A percentile compares a stretch with the other conserved stretches of the same genome.
These are phyloP conservation scores for Phytopythium oedochilum DNA, from an alignment of 352 stramenopile species.

Conservation along the genomic window DNA sequence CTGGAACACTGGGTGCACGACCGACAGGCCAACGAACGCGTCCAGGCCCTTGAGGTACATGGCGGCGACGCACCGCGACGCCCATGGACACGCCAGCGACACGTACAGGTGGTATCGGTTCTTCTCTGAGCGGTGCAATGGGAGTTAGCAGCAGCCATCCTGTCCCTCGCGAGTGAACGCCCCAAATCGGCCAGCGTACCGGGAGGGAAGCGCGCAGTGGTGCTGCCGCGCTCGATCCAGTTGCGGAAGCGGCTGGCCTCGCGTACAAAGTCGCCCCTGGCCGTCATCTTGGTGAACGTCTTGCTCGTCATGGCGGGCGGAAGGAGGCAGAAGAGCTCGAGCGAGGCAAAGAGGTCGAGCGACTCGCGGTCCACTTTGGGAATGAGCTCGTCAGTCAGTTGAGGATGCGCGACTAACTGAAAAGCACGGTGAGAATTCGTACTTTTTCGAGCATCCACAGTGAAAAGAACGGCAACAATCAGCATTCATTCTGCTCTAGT, in stretches of 20 bases:
- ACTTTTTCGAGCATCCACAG: not conserved
- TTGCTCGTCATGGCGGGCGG: constrained; percentile 27
- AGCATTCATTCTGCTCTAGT: not conserved
- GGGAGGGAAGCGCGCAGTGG: constrained; percentile 13
- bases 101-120: constrained; percentile 89
- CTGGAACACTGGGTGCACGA: constrained; percentile 72
- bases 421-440: too few relatives aligned
- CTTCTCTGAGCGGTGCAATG: constrained; percentile 14
- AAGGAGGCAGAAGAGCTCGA: not conserved
- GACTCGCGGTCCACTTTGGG: too few relatives aligned
- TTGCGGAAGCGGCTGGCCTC: constrained; percentile 25
- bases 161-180: constrained; percentile 1
- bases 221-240: constrained; percentile 22
- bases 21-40: constrained; percentile 80
- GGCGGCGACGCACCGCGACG: constrained; percentile 48
- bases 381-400: not conserved
- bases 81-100: constrained; percentile 87
- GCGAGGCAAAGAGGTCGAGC: not conserved
- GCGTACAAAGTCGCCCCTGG: constrained; percentile 25
- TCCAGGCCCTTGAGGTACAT: constrained; percentile 89
- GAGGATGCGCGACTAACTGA: too few relatives aligned
- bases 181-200: too few relatives aligned
- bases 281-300: constrained; percentile 16
- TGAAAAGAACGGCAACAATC: not conserved
- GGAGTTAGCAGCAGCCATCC: not conserved